Percentiles rank a stretch among this genome's conserved stretches.
These are phyloP conservation scores for Stagonosporopsis chrysanthemi DNA, from an alignment of 2,329 filamentous ascomycete genomes.

Conservation along the genomic window DNA sequence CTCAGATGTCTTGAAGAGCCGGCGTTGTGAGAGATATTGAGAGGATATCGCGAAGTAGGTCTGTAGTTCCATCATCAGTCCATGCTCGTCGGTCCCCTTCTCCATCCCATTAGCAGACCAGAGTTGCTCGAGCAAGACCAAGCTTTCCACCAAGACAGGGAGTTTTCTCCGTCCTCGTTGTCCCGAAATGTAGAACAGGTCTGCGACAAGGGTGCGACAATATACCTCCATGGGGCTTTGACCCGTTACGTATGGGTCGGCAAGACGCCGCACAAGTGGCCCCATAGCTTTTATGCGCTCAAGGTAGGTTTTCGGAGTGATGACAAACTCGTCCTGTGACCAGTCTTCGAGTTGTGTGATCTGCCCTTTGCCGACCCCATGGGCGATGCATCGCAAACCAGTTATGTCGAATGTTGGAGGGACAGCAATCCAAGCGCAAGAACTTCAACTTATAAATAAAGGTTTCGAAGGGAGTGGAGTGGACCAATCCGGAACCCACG, in stretches of 20 bases:
- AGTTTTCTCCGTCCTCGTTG: neutral
- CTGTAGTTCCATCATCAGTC: neutral
- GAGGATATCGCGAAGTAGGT: neutral
- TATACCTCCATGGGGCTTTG: neutral
- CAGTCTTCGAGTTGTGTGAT: too few relatives aligned
- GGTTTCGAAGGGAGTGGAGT: too few relatives aligned
- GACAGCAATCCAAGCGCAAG: too few relatives aligned
- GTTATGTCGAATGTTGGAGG: too few relatives aligned
- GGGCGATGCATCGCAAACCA: too few relatives aligned
- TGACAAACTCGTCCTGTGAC: too few relatives aligned
- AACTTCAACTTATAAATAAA: too few relatives aligned
- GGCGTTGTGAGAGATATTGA: neutral
- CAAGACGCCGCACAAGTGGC: neutral
- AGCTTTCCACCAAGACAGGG: neutral
- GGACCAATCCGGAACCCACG: too few relatives aligned
- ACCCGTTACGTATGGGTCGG: neutral
- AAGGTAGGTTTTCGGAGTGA: neutral
- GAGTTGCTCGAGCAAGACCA: neutral
- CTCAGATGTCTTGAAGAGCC: neutral
- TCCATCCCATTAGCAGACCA: neutral
- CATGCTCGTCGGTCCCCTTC: neutral
- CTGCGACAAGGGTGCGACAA: neutral
- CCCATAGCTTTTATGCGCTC: neutral
- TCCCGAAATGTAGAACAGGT: neutral
- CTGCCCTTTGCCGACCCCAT: too few relatives aligned